Conservation (phyloP, 73 alveolate genomes). For the Diophrys sp. region DNA sequence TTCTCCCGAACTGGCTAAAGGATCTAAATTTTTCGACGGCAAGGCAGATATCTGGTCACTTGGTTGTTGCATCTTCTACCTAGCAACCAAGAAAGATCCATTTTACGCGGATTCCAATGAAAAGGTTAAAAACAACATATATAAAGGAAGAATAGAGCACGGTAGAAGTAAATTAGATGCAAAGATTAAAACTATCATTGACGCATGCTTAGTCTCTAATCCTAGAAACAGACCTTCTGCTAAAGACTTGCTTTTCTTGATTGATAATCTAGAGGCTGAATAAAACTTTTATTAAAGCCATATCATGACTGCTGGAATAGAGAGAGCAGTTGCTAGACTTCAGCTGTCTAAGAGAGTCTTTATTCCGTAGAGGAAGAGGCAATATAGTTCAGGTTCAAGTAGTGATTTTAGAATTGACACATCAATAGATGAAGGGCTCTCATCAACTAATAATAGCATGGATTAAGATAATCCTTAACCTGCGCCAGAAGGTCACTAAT, state of each 20-base stretch:
- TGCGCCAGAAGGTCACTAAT: no score
- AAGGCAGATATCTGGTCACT: constrained; percentile 76
- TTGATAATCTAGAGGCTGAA: constrained; percentile 22
- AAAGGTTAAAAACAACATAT: constrained; percentile 44
- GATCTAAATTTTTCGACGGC: constrained; percentile 6
- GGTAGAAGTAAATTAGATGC: constrained; percentile 26
- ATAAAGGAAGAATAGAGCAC: constrained; percentile 38
- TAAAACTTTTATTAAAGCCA: not conserved
- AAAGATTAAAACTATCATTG: constrained; percentile 25
- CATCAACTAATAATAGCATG: no score
- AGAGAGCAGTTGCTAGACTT: not conserved
- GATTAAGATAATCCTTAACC: no score
- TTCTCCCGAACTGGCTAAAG: constrained; percentile 52
- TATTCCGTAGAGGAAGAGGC: not conserved
- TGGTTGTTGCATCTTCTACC: constrained; percentile 71
- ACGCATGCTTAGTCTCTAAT: constrained; percentile 29
- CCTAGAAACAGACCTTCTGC: constrained; percentile 33
- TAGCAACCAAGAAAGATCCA: constrained; percentile 64
- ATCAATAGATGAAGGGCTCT: not conserved
- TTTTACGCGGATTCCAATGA: constrained; percentile 59
- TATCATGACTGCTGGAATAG: not conserved
- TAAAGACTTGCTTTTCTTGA: constrained; percentile 2
- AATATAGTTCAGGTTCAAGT: not conserved
- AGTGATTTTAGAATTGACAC: not conserved
- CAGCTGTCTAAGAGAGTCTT: not conserved